phyloP scores from a whole-genome alignment of 306 rosid genomes.

The Malus sylvestris region DNA sequence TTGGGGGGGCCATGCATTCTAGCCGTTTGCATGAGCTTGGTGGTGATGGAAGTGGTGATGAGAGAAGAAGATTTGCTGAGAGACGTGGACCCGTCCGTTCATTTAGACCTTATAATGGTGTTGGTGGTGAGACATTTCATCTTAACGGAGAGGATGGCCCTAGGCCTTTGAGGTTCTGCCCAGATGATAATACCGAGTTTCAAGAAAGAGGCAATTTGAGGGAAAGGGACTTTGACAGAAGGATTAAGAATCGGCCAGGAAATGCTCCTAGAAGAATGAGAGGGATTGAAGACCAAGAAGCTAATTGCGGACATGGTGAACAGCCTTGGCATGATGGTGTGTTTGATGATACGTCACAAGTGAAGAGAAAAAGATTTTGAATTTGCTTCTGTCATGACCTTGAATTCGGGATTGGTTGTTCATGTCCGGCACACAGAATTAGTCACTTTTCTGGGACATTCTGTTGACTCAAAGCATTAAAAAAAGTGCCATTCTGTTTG shows the following conservation, averaged over 20 bases:
- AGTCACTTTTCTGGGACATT: conserved; percentile 3
- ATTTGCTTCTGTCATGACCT: background rate
- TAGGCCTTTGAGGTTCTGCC: conserved; percentile 60
- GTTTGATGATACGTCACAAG: conserved; percentile 59
- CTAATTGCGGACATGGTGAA: conserved; percentile 57
- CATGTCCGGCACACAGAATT: background rate
- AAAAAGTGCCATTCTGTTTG: background rate
- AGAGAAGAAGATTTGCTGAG: conserved; percentile 66
- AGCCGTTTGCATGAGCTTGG: conserved; percentile 46
- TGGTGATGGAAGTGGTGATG: conserved; percentile 62
- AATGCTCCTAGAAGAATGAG: conserved; percentile 65
- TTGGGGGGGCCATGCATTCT: conserved; percentile 57
- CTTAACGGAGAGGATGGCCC: conserved; percentile 52
- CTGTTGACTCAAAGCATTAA: background rate
- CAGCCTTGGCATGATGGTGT: conserved; percentile 65
- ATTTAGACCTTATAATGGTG: conserved; percentile 57
- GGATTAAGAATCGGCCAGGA: conserved; percentile 56
- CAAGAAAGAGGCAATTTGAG: conserved; percentile 70
- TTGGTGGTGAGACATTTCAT: conserved; percentile 55
- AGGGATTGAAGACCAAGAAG: conserved; percentile 66
- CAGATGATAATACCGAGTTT: conserved; percentile 57
- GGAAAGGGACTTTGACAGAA: conserved; percentile 63
- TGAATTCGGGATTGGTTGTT: background rate
- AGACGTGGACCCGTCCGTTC: conserved; percentile 65
- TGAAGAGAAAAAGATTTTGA: conserved; percentile 72